Evolutionary conservation across 2,329 filamentous ascomycete genomes (phyloP).

Genomic region (Fusarium dimerum): DNA sequence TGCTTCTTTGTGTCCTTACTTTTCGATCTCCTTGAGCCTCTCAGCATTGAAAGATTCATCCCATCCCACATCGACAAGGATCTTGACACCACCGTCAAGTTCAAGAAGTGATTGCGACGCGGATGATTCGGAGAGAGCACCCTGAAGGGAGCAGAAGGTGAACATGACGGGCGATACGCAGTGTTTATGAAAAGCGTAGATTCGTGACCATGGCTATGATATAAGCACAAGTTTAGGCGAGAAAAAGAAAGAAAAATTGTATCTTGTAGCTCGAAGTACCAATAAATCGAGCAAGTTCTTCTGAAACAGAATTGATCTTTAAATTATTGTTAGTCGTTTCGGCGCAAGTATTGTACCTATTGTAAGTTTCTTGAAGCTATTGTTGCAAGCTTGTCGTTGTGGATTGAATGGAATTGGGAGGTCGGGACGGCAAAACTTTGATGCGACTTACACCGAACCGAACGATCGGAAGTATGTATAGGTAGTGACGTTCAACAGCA

Average conservation of each 20-base stretch:
- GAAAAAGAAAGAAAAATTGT: no score
- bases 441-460: conserved; percentile 24
- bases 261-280: no score
- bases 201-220: no score
- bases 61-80: conserved; percentile 94
- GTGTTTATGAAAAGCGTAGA: conserved; percentile 11
- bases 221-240: no score
- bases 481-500: background rate
- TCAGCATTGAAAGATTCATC: conserved; percentile 84
- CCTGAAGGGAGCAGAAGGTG: conserved; percentile 89
- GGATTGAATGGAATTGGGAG: no score
- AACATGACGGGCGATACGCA: conserved; percentile 68
- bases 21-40: conserved; percentile 85
- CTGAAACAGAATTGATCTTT: no score
- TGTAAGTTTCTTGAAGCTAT: no score
- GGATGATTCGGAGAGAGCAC: conserved; percentile 81
- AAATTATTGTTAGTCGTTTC: no score
- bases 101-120: conserved; percentile 95
- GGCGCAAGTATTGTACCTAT: no score
- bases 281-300: no score
- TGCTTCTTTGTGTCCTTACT: conserved; percentile 54
- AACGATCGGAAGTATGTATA: no score
- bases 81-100: conserved; percentile 94
- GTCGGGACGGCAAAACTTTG: conserved; percentile 20
- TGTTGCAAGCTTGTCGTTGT: no score